phyloP scores from a whole-genome alignment of 2,329 filamentous ascomycete species.

The Aspergillus pseudotamarii region DNA sequence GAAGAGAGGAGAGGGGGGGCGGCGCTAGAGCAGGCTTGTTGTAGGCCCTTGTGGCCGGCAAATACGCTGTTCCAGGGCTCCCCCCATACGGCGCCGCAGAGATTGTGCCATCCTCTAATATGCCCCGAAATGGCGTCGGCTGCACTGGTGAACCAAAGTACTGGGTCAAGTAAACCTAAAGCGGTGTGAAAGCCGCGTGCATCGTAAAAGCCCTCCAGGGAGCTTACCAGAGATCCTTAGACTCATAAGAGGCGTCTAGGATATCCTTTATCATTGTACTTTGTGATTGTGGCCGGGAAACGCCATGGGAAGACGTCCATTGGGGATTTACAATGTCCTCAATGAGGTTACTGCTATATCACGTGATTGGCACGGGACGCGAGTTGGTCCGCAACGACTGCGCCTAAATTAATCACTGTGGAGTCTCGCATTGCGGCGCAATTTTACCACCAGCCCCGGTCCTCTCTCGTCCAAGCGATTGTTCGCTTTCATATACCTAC shows the following conservation, averaged over 20 bases:
- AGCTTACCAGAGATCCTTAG: neutral
- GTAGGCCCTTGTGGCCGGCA: neutral
- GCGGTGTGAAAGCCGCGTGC: slow-evolving; percentile 15
- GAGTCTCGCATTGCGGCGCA: slow-evolving; percentile 1
- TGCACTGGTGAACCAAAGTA: slow-evolving; percentile 17
- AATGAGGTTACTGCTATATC: neutral
- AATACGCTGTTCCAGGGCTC: slow-evolving; percentile 8
- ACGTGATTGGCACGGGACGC: neutral
- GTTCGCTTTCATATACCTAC: neutral
- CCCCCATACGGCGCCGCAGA: slow-evolving; percentile 13
- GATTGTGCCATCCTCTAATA: slow-evolving; percentile 15
- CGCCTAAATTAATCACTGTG: slow-evolving; percentile 1
- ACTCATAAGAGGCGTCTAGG: neutral
- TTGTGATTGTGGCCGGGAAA: neutral
- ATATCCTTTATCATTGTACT: neutral
- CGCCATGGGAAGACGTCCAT: neutral
- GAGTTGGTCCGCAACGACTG: neutral
- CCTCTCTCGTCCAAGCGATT: neutral
- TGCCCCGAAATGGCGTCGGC: neutral
- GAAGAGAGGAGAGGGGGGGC: neutral
- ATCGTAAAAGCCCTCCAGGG: neutral
- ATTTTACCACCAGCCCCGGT: neutral
- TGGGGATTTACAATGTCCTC: neutral
- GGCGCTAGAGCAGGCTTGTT: neutral
- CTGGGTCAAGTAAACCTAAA: slow-evolving; percentile 19